Base-by-base conservation (phyloP, 495 filamentous ascomycete species). In the Trichocladium antarcticum region DNA sequence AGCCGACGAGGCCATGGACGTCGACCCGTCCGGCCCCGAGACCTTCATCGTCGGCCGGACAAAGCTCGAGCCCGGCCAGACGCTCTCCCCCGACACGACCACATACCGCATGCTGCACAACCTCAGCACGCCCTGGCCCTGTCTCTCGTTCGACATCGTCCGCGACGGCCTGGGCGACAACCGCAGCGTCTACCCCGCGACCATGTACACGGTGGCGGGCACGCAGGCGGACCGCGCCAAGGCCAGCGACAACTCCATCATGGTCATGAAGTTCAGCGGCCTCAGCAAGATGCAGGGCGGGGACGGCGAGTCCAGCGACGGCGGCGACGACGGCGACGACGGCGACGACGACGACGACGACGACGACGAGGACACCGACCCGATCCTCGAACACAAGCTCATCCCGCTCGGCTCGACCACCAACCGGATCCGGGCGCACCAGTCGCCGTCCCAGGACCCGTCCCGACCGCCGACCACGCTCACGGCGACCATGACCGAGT, bases 21-120 rank as follows among this genome's bases (percentile, higher is more conserved):
- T 97, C 32, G 92, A 96, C 61, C 1, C 24, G 1, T 78, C 83
- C 61, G 77, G 84, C 57, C 61, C 63, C 3, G 71, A 57, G 7
- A 92, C 87, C 29, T 96, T 95, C 68, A 95, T 98, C 59, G 86
- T 89, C 47, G 89, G 89, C 38, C 77, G 92, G 52, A 81, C 87
- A 58, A 85, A 86, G 66, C 76, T 96, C 46, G 83, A 81, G 45
- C 81, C 87, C 29, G 90, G 87, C 51, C 87, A 98, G 72, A 92
- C 86, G 8, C 75, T 98, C 22, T 77, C 87, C 10, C 89, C 92
- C 12, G 92, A 98, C 66, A 72, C 83, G 32, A 87, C 84, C 6
- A 88, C 92, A 2, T 98, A 98, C 69, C 80, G 95, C 57, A 92
- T 98, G 88, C 80, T 97, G 28, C 92, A 98, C 71, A 84, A 80